These are phyloP conservation scores for Penicillium sp. DNA, from an alignment of 2,329 filamentous ascomycete species.

Conservation along the genomic window DNA sequence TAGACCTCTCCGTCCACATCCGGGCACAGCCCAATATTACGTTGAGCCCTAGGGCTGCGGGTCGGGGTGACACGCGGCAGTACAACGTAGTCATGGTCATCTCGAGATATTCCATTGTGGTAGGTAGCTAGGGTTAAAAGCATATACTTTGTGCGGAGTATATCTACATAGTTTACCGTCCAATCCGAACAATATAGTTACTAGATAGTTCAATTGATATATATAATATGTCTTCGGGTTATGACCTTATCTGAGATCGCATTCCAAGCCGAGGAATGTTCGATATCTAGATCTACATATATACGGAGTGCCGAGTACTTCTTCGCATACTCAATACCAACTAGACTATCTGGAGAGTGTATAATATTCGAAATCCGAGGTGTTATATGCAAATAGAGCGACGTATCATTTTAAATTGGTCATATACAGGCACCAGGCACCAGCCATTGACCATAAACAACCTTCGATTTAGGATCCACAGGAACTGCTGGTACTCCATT, in stretches of 20 bases:
- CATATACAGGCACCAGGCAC: background rate
- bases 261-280: constrained; percentile 7
- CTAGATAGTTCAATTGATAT: background rate
- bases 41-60: background rate
- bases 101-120: background rate
- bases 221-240: too few species aligned
- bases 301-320: background rate
- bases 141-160: too few species aligned
- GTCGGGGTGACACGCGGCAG: background rate
- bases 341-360: background rate
- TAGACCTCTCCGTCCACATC: background rate
- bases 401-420: background rate
- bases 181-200: background rate
- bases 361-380: background rate
- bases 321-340: background rate
- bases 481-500: background rate
- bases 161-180: background rate
- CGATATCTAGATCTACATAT: background rate
- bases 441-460: background rate
- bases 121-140: background rate
- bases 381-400: background rate
- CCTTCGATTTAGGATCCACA: background rate
- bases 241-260: constrained; percentile 4
- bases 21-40: background rate
- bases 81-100: background rate